Percentiles rank a stretch among this genome's conserved stretches.
Evolutionary conservation across 177 flowering plant genomes (phyloP).

Genomic region (Vitis hybrid): DNA sequence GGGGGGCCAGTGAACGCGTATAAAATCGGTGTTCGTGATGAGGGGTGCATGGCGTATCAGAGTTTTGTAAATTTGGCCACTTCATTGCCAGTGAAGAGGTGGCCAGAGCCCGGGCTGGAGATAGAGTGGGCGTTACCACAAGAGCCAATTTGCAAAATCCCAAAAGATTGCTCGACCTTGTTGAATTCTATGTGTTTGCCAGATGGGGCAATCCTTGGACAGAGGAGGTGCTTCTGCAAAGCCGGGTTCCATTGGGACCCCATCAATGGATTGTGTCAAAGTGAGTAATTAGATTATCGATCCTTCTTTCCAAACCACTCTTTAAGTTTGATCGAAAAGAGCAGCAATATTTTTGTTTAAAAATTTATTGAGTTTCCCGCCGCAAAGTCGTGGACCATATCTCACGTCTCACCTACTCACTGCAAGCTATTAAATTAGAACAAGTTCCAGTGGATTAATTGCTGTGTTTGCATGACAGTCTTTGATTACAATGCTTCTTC

Average conservation of each 20-base stretch:
- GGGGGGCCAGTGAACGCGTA: slow-evolving; percentile 14
- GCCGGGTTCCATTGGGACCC: slow-evolving; percentile 31
- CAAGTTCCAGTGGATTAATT: too few relatives aligned
- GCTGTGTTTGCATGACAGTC: background rate
- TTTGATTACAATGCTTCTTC: background rate
- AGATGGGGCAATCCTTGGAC: slow-evolving; percentile 12
- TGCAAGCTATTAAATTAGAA: too few relatives aligned
- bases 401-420: background rate
- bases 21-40: slow-evolving; percentile 8
- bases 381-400: background rate
- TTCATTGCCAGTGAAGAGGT: slow-evolving; percentile 10
- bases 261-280: slow-evolving; percentile 24
- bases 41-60: slow-evolving; percentile 25
- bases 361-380: too few relatives aligned
- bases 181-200: slow-evolving; percentile 19
- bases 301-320: background rate
- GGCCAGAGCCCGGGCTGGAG: slow-evolving; percentile 37
- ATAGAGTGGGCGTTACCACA: slow-evolving; percentile 27
- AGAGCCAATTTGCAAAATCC: slow-evolving; percentile 27
- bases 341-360: background rate
- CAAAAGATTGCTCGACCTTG: slow-evolving; percentile 18
- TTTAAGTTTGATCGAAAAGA: background rate
- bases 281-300: background rate
- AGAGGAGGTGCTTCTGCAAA: slow-evolving; percentile 24
- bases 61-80: slow-evolving; percentile 27